Conservation (phyloP, 345 rosid species). For the Eucalyptus paniculata region DNA sequence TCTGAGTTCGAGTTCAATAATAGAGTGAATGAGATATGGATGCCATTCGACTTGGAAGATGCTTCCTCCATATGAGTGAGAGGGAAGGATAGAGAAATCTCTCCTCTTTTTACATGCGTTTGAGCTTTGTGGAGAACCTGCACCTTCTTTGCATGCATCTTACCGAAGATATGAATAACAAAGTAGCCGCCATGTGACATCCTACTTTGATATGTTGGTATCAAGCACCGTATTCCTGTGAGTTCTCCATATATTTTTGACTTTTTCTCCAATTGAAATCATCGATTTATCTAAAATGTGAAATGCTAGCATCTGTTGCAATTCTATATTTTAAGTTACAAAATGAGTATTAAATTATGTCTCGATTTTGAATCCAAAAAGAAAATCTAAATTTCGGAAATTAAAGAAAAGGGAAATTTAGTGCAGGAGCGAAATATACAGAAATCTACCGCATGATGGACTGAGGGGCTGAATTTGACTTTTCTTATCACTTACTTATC, state of each 20-base stretch:
- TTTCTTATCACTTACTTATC: background rate
- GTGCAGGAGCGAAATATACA: too few species aligned
- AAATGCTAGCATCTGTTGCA: background rate
- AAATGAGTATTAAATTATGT: too few species aligned
- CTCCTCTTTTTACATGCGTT: background rate
- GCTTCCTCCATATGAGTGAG: background rate
- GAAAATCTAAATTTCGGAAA: too few species aligned
- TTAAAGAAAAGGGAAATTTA: too few species aligned
- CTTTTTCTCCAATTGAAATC: background rate
- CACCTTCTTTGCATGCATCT: background rate
- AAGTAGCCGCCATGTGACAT: background rate
- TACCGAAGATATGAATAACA: background rate
- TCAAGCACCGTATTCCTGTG: background rate
- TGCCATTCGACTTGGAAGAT: conserved; percentile 31
- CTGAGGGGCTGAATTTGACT: background rate
- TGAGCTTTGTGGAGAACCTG: background rate
- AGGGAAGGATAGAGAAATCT: background rate
- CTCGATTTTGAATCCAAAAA: too few species aligned
- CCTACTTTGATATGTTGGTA: background rate
- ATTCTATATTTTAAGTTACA: too few species aligned
- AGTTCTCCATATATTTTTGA: background rate
- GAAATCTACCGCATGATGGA: too few species aligned
- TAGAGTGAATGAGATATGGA: conserved; percentile 80
- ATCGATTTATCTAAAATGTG: fast-evolving
- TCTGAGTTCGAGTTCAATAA: conserved; percentile 61